Percentiles rank a stretch among this genome's conserved stretches.
These are phyloP conservation scores for Teratosphaeria destructans DNA, from an alignment of 2,329 filamentous ascomycete genomes.

Conservation along the genomic window DNA sequence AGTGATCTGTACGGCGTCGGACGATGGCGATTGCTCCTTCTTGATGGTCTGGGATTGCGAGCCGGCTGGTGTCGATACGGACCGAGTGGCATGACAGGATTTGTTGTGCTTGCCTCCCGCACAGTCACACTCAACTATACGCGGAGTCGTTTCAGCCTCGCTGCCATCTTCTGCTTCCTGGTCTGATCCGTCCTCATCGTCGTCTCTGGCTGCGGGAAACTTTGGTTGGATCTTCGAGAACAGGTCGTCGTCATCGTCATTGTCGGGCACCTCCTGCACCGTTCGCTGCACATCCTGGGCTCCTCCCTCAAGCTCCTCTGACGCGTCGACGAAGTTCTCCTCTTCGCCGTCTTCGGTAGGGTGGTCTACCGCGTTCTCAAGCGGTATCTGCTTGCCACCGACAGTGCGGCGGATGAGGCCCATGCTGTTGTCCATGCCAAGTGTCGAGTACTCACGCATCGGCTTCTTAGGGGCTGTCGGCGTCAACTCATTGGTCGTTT, in stretches of 20 bases:
- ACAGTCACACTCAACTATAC: background rate
- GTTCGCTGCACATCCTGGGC: background rate
- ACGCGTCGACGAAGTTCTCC: background rate
- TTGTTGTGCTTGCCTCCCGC: constrained; percentile 1
- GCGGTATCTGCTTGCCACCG: background rate
- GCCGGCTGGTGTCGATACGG: constrained; percentile 6
- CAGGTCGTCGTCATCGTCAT: constrained; percentile 1
- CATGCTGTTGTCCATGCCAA: constrained; percentile 1
- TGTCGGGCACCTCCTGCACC: background rate
- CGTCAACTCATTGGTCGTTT: background rate
- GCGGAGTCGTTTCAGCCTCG: background rate
- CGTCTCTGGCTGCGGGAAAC: background rate
- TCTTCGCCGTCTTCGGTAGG: constrained; percentile 4
- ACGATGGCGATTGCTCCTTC: background rate
- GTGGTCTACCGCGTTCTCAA: background rate
- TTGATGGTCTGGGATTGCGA: constrained; percentile 1
- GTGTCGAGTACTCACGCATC: background rate
- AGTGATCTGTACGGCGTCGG: background rate
- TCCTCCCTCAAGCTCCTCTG: background rate
- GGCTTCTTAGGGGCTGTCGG: background rate
- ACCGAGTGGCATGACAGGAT: constrained; percentile 1
- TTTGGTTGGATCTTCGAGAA: background rate
- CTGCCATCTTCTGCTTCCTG: background rate
- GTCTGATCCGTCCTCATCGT: background rate
- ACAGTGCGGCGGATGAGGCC: background rate